phyloP scores from a whole-genome alignment of 1,284 basidiomycete genomes.

The Microbotryum scabiosae region DNA sequence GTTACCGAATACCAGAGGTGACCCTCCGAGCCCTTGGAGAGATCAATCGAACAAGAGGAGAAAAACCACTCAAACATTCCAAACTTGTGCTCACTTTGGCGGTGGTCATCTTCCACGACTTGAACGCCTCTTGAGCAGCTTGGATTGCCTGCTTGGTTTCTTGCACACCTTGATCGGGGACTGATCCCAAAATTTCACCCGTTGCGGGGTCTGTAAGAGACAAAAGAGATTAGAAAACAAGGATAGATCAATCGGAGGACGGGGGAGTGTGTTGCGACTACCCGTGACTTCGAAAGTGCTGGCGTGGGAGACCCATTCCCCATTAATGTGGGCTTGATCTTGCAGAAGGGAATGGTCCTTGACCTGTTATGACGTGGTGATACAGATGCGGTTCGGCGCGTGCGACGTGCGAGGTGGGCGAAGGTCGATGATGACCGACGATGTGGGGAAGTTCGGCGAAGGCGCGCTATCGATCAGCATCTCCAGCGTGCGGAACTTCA shows the following conservation, averaged over 20 bases:
- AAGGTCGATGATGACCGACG: no score
- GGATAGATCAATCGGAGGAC: neutral
- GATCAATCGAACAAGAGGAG: neutral
- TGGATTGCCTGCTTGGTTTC: neutral
- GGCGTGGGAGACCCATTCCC: constrained; percentile 70
- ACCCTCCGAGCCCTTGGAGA: neutral
- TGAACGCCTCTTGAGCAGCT: constrained; percentile 1
- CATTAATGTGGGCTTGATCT: constrained; percentile 49
- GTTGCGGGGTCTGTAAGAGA: no score
- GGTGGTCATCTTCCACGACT: neutral
- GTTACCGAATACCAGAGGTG: no score
- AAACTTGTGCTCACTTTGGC: constrained; percentile 44
- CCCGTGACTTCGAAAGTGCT: constrained; percentile 63
- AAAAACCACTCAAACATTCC: constrained; percentile 24
- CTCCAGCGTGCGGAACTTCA: no score
- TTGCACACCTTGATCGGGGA: neutral
- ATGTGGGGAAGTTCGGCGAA: no score
- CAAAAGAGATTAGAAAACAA: neutral
- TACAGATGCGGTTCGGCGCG: no score
- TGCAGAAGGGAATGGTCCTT: no score
- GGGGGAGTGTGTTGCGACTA: constrained; percentile 50
- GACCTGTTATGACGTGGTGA: no score
- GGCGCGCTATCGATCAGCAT: no score
- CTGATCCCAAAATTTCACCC: no score
- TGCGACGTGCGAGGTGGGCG: no score